These are phyloP conservation scores for Urochloa ruziziensis DNA, from an alignment of 176 grass and related monocot species.

Conservation along the genomic window DNA sequence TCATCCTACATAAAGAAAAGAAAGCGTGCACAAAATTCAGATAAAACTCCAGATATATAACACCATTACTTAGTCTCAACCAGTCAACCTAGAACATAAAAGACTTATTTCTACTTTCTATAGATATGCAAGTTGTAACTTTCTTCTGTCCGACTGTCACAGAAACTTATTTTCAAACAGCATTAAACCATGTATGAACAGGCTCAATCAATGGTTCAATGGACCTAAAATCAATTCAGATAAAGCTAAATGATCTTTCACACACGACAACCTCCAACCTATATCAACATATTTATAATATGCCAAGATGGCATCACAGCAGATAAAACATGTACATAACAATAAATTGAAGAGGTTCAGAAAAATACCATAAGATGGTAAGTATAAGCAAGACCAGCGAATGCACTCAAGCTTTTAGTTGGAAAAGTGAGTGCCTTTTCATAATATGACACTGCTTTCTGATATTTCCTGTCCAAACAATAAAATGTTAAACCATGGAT, in stretches of 20 bases:
- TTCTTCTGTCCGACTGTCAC: neutral
- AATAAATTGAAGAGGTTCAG: constrained; percentile 2
- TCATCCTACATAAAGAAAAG: constrained; percentile 66
- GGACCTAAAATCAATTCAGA: constrained; percentile 1
- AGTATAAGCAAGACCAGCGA: constrained; percentile 87
- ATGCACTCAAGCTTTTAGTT: constrained; percentile 80
- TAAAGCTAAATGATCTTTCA: neutral
- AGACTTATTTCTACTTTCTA: neutral
- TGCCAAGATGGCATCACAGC: constrained; percentile 13
- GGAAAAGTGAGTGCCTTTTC: constrained; percentile 91
- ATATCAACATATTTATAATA: neutral
- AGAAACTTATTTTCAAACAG: neutral
- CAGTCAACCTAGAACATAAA: constrained; percentile 17
- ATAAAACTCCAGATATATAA: neutral
- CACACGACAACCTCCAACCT: constrained; percentile 2
- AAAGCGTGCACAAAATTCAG: neutral
- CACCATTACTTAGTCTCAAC: neutral
- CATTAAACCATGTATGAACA: neutral
- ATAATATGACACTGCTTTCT: constrained; percentile 80
- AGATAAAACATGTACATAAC: constrained; percentile 3
- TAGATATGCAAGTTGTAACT: neutral
- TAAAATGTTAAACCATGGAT: neutral
- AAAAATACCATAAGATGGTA: constrained; percentile 86
- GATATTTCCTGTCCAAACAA: constrained; percentile 75
- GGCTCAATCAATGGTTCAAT: neutral